Evolutionary conservation across 306 rosid species (phyloP).

Genomic region (Prunus dulcis): DNA sequence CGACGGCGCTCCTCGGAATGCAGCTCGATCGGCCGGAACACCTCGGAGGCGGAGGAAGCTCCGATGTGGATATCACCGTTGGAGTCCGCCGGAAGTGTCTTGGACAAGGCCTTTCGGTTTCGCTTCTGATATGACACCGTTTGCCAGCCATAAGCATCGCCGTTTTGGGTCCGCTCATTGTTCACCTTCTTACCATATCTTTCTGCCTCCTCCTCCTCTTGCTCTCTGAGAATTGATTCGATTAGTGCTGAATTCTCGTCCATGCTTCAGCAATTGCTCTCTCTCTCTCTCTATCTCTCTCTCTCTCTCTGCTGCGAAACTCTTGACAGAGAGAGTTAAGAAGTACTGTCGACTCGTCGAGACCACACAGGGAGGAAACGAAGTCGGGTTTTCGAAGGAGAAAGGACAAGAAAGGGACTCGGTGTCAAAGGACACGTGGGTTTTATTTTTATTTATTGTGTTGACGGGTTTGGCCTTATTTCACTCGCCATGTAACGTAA

Average conservation of each 20-base stretch:
- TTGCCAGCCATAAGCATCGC: slow-evolving; percentile 37
- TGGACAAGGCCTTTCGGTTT: slow-evolving; percentile 27
- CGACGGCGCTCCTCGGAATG: slow-evolving; percentile 54
- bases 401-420: slow-evolving; percentile 8
- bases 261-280: slow-evolving; percentile 19
- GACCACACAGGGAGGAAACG: background rate
- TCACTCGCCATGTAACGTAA: background rate
- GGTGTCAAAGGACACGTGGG: slow-evolving; percentile 32
- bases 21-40: slow-evolving; percentile 42
- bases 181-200: background rate
- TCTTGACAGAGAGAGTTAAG: background rate
- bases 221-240: slow-evolving; percentile 51
- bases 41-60: slow-evolving; percentile 20
- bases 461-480: background rate
- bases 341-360: background rate
- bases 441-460: background rate
- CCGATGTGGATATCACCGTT: slow-evolving; percentile 8
- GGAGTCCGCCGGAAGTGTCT: background rate
- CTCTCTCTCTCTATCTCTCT: background rate
- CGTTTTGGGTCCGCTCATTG: background rate
- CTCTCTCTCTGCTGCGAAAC: background rate
- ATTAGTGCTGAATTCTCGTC: slow-evolving; percentile 65
- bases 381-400: slow-evolving; percentile 3
- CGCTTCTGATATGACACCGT: slow-evolving; percentile 61
- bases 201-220: slow-evolving; percentile 40